Percentiles rank a stretch among this genome's conserved stretches.
These are phyloP conservation scores for Xylariaceae sp. DNA, from an alignment of 2,329 filamentous ascomycete species.

Conservation along the genomic window DNA sequence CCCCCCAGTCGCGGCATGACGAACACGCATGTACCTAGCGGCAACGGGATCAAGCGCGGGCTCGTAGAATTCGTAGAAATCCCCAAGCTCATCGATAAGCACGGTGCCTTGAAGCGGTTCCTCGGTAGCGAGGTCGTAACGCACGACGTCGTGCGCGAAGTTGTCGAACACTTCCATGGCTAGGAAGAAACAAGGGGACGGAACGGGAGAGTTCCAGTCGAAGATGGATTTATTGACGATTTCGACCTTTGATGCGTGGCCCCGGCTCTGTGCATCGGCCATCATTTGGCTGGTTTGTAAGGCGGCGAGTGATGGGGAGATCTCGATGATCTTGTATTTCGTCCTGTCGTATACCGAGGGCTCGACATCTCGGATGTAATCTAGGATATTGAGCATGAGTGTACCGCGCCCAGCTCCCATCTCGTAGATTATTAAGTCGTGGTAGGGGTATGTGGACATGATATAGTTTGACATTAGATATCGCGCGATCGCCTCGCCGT, in stretches of 20 bases:
- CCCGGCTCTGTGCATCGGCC: slow-evolving; percentile 61
- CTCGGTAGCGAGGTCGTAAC: slow-evolving; percentile 80
- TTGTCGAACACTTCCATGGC: slow-evolving; percentile 99
- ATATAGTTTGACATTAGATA: slow-evolving; percentile 97
- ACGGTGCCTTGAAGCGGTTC: slow-evolving; percentile 84
- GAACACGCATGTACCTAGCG: slow-evolving; percentile 76
- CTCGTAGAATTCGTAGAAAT: slow-evolving; percentile 93
- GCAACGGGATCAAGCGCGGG: slow-evolving; percentile 77
- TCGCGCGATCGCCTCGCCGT: slow-evolving; percentile 94
- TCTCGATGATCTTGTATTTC: slow-evolving; percentile 93
- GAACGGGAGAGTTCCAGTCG: slow-evolving; percentile 85
- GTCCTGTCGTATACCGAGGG: slow-evolving; percentile 92
- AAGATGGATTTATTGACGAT: slow-evolving; percentile 96
- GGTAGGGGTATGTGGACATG: slow-evolving; percentile 87
- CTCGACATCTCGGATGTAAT: slow-evolving; percentile 87
- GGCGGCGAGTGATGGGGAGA: slow-evolving; percentile 74
- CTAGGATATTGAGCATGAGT: slow-evolving; percentile 95
- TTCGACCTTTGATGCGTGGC: slow-evolving; percentile 81
- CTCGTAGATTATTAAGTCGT: slow-evolving; percentile 97
- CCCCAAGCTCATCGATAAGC: slow-evolving; percentile 76
- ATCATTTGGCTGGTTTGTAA: slow-evolving; percentile 71
- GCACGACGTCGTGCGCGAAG: slow-evolving; percentile 90
- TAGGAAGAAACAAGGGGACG: slow-evolving; percentile 93
- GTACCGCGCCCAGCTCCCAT: slow-evolving; percentile 98
- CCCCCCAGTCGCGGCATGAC: slow-evolving; percentile 68